Percentiles rank a stretch among this genome's conserved stretches.
Conservation (phyloP, 208 protist genomes). For the Leptomonas pyrrhocoris region DNA sequence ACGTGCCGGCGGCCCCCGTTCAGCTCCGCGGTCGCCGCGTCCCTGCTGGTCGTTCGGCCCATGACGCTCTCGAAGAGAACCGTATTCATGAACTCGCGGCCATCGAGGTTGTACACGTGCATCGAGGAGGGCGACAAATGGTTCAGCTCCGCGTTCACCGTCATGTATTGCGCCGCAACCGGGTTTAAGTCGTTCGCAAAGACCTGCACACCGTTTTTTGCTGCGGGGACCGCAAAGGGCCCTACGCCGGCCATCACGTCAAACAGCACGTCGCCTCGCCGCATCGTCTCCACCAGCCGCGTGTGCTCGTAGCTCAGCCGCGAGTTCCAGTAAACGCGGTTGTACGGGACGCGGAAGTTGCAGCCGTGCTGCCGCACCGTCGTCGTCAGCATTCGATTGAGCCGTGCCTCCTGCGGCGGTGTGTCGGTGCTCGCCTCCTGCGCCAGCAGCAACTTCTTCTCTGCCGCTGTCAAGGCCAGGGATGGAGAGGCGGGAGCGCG, state of each 20-base stretch:
- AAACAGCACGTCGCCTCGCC: constrained; percentile 74
- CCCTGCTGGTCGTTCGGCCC: background rate
- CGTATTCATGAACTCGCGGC: constrained; percentile 92
- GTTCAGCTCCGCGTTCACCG: constrained; percentile 92
- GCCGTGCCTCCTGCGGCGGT: constrained; percentile 17
- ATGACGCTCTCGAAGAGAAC: constrained; percentile 57
- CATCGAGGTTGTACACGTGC: constrained; percentile 93
- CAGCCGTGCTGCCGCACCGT: constrained; percentile 93
- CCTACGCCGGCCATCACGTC: constrained; percentile 98
- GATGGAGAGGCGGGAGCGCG: background rate
- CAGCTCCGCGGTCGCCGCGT: background rate
- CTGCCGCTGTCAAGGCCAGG: constrained; percentile 11
- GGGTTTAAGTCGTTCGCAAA: constrained; percentile 99
- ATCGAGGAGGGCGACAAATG: constrained; percentile 60
- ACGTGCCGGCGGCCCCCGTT: constrained; percentile 80
- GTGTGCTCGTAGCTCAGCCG: constrained; percentile 95
- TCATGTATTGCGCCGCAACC: constrained; percentile 88
- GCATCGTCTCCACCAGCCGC: constrained; percentile 84
- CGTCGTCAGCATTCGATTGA: constrained; percentile 59
- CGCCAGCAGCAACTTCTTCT: constrained; percentile 34
- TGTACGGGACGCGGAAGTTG: constrained; percentile 95
- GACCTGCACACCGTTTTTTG: constrained; percentile 79
- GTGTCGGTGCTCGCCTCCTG: constrained; percentile 6
- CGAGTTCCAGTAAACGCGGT: constrained; percentile 98
- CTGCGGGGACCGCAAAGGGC: constrained; percentile 97